A percentile compares a stretch with the other conserved stretches of the same genome.
These are phyloP conservation scores for Rhynchospora tenuis DNA, from an alignment of 176 grass and related monocot species.

Conservation along the genomic window DNA sequence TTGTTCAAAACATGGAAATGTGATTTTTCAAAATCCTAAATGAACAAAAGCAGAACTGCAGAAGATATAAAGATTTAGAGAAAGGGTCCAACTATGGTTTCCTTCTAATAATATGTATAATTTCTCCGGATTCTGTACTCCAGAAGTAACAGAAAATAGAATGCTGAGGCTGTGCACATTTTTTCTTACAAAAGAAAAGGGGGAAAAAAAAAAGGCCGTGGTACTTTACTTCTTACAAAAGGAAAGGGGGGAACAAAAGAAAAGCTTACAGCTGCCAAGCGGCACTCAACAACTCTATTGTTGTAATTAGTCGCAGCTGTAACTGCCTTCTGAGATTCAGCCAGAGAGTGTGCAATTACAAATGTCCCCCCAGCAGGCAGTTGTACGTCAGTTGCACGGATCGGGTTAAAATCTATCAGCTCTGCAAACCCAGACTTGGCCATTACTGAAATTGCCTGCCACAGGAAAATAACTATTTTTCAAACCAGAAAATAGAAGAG, in stretches of 20 bases:
- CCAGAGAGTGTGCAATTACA: slow-evolving; percentile 89
- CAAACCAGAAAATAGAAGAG: slow-evolving; percentile 13
- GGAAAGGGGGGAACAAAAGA: background rate
- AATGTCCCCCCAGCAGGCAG: slow-evolving; percentile 79
- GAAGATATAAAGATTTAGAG: background rate
- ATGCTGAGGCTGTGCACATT: background rate
- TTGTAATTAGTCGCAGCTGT: slow-evolving; percentile 97
- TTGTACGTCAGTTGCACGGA: slow-evolving; percentile 81
- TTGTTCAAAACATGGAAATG: background rate
- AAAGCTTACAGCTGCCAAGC: slow-evolving; percentile 43
- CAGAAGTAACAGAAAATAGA: background rate
- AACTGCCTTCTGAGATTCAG: slow-evolving; percentile 96
- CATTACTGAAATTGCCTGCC: slow-evolving; percentile 96
- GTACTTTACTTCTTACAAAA: background rate
- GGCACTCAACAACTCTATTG: slow-evolving; percentile 90
- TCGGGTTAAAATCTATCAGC: slow-evolving; percentile 97
- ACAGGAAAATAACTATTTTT: slow-evolving; percentile 14
- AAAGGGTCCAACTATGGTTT: background rate
- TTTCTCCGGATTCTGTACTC: background rate
- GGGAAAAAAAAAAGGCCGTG: background rate
- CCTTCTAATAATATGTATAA: background rate
- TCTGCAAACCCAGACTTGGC: slow-evolving; percentile 92
- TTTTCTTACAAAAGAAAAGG: background rate
- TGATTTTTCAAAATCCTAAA: background rate
- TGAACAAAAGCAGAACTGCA: background rate